A percentile compares a stretch with the other conserved stretches of the same genome.
Conservation (phyloP, 495 filamentous ascomycete genomes). For the Aspergillus olivimuriae region DNA sequence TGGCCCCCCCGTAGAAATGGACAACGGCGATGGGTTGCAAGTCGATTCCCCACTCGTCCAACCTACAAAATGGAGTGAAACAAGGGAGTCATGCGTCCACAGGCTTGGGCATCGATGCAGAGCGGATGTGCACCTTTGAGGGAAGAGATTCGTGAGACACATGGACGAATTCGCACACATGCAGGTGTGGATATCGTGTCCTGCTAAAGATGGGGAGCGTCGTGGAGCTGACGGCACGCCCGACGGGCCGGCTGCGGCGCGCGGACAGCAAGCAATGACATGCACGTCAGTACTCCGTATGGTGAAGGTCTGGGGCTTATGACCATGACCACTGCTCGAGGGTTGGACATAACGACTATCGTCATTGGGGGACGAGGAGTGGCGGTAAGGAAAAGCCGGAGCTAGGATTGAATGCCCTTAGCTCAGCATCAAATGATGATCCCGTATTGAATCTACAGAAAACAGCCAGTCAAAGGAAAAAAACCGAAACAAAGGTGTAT, state of each 20-base stretch:
- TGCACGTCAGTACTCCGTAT: constrained; percentile 20
- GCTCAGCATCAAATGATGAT: constrained; percentile 8
- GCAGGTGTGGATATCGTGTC: constrained; percentile 16
- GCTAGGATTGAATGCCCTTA: constrained; percentile 13
- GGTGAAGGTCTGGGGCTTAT: constrained; percentile 7
- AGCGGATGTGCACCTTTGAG: constrained; percentile 2
- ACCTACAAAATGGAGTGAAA: constrained; percentile 4
- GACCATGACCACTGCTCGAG: constrained; percentile 7
- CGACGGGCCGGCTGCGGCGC: constrained; percentile 21
- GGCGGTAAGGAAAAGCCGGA: constrained; percentile 16
- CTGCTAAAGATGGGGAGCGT: constrained; percentile 8
- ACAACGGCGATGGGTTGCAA: background rate
- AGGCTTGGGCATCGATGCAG: constrained; percentile 24
- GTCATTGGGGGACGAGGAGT: constrained; percentile 17
- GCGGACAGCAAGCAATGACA: constrained; percentile 20
- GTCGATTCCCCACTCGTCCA: background rate
- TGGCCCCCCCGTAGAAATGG: too few species aligned
- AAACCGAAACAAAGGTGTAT: background rate
- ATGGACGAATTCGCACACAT: constrained; percentile 14
- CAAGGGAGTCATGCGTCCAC: constrained; percentile 3
- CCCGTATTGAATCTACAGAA: too few species aligned
- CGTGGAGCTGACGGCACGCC: constrained; percentile 19
- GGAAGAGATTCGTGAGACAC: constrained; percentile 3
- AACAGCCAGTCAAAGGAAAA: constrained; percentile 3
- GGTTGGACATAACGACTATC: constrained; percentile 10